Evolutionary conservation across 176 grass and related monocot species (phyloP).

Genomic region (Metroxylon sagu): DNA sequence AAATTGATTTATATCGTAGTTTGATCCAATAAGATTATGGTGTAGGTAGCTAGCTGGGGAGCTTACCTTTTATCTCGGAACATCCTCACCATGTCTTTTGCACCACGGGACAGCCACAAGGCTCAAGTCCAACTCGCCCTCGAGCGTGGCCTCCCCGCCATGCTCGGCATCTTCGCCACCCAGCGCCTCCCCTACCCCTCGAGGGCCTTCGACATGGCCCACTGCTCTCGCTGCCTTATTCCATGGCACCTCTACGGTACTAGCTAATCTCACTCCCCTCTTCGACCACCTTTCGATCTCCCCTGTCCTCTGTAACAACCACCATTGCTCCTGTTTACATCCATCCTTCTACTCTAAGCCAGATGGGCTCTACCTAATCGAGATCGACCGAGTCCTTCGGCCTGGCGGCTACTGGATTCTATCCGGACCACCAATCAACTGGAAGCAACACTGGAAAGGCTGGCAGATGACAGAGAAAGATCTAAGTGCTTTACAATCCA

Average conservation of each 20-base stretch:
- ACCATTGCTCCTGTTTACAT: too few species aligned
- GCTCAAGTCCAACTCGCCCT: conserved; percentile 29
- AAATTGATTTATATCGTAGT: too few species aligned
- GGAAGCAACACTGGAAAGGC: conserved; percentile 17
- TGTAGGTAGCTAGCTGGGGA: conserved; percentile 29
- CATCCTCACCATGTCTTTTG: conserved; percentile 17
- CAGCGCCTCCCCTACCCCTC: conserved; percentile 16
- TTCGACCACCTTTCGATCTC: background rate
- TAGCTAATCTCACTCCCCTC: background rate
- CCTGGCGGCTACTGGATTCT: conserved; percentile 24
- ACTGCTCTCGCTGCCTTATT: conserved; percentile 18
- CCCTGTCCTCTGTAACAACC: background rate
- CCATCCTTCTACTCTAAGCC: background rate
- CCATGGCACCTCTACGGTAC: conserved; percentile 16
- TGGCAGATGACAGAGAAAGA: conserved; percentile 19
- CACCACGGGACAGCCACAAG: conserved; percentile 22
- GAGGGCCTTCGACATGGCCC: conserved; percentile 18
- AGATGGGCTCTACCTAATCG: conserved; percentile 20
- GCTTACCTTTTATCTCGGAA: conserved; percentile 8
- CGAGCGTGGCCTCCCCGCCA: conserved; percentile 21
- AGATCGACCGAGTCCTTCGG: conserved; percentile 22
- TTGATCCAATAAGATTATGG: too few species aligned
- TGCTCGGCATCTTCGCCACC: conserved; percentile 24
- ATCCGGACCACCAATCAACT: conserved; percentile 26
- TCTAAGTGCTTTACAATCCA: conserved; percentile 13